Evolutionary conservation across 179 eudicot species (phyloP), one percentile per base, ranked within the genome.

Genomic region (Sideroxylon spinosum): DNA sequence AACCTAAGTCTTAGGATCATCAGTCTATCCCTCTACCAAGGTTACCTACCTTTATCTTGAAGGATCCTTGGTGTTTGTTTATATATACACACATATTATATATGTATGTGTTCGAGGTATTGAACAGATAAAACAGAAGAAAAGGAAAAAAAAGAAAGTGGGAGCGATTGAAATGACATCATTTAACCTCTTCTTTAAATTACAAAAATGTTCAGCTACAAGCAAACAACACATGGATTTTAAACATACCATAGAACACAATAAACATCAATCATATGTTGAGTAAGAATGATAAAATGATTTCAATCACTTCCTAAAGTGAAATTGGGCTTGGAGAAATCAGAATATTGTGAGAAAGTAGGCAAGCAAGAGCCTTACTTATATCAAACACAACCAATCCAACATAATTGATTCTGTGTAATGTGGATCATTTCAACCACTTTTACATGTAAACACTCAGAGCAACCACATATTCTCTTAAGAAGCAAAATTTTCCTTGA

Each of bases 351-450:
- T 22, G 44, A 14, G 6, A 29, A 46, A 12, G 19, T 37, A 52
- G 25, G 56, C 44, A 13, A 72, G 68, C 75, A 73, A 72, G 11
- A 66, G 65, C 26, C 44, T 65, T 79, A 79, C 78, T 49, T 65
- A 66, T 55, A 57, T 29, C 9, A 50, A 55, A 10, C 10, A n/a
- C 9, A 20, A 32, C 17, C 53, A 32, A 29, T 23, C 48, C 74
- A 10, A 59, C 26, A n/a, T 49, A 19, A 53, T 44, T 56, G 52
- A 56, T 53, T 76, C 68, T 44, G 23, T 28, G 59, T 16, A 74
- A 32, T 17, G 37, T 44, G 48, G 44, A 32, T 23, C 64, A 66
- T 52, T 57, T 79, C 71, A 75, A 44, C 74, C 20, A 52, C 60
- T 20, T 65, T 59, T 50, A 7, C 68, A 67, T 7, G 44, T 25